Base-by-base conservation (phyloP, 371 early-diverging fungal species). In the Dinochytrium kinnereticum region DNA sequence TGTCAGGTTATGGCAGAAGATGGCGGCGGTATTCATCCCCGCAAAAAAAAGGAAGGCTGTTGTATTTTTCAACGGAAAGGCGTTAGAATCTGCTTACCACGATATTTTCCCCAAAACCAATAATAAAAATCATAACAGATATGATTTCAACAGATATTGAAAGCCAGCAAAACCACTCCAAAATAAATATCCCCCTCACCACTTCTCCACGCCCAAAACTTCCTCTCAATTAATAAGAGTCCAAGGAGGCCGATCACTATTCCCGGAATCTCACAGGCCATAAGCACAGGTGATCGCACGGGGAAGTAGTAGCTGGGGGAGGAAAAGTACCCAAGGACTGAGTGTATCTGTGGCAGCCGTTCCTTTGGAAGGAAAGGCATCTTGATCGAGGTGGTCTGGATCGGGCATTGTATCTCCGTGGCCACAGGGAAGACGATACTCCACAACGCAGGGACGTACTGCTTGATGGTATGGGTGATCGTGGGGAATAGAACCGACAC, bases 1-100 rank as follows among this genome's bases (percentile, higher is more conserved):
- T 13, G 64, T 64, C 10, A 64, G 34, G 38, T 64, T 64, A 34
- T 64, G 64, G 64, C 64, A 64, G 64, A 64, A 38, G 17, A 64
- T 33, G 64, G 64, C 64, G 19, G 24, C 33, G 5, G 64, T 15
- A 24, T 64, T 64, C 64, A 64, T 64, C 5, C 64, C 64, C 7
- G 64, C 64, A 64, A 64, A 64, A 7, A 64, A 24, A 5, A 64
- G 28, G 33, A 64, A 64, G 33, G 64, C 64, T 64, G 33, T n/a
- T n/a, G n/a, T n/a, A n/a, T n/a, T n/a, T n/a, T n/a, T n/a, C n/a
- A n/a, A n/a, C n/a, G n/a, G n/a, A n/a, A n/a, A n/a, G n/a, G n/a
- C n/a, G n/a, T n/a, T n/a, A n/a, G n/a, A n/a, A n/a, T n/a, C n/a
- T n/a, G n/a, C n/a, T n/a, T n/a, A n/a, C n/a, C n/a, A n/a, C n/a